Evolutionary conservation across 495 filamentous ascomycete genomes (phyloP).

Genomic region (Darksidea phi): DNA sequence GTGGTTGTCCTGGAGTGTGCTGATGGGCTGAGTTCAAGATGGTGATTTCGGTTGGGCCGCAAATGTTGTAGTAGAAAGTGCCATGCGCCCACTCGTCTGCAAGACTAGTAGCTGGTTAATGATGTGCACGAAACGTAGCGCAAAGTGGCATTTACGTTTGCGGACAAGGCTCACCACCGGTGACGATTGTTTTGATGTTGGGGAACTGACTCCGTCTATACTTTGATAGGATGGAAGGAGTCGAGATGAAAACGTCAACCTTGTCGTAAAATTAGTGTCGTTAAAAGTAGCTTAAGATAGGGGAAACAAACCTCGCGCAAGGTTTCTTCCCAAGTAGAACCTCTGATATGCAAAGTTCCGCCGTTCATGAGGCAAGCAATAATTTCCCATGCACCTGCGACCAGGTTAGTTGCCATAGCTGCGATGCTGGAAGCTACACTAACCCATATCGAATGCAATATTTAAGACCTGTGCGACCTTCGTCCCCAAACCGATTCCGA

Average conservation of each 20-base stretch:
- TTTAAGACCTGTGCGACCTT: conserved; percentile 26
- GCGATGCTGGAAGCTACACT: background rate
- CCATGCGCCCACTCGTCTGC: conserved; percentile 25
- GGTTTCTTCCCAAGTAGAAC: conserved; percentile 21
- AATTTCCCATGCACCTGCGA: conserved; percentile 26
- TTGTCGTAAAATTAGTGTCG: background rate
- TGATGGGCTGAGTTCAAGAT: conserved; percentile 27
- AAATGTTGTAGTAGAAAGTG: conserved; percentile 28
- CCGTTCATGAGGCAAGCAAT: conserved; percentile 28
- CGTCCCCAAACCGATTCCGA: conserved; percentile 10
- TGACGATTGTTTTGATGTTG: conserved; percentile 28
- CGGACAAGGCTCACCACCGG: conserved; percentile 23
- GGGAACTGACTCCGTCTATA: conserved; percentile 11
- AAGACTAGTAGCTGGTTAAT: background rate
- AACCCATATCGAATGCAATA: conserved; percentile 30
- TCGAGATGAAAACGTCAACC: conserved; percentile 24
- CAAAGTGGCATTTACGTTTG: conserved; percentile 13
- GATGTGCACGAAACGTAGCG: background rate
- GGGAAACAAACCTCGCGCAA: conserved; percentile 2
- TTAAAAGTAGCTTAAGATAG: background rate
- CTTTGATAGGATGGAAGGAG: conserved; percentile 23
- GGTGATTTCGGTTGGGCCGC: conserved; percentile 26
- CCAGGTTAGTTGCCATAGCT: background rate
- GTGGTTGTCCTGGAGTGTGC: conserved; percentile 17
- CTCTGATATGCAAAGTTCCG: conserved; percentile 19